Percentiles rank a stretch among this genome's conserved stretches.
Conservation (phyloP, 1,139 yeast species). For the Kluyveromyces sp. region DNA sequence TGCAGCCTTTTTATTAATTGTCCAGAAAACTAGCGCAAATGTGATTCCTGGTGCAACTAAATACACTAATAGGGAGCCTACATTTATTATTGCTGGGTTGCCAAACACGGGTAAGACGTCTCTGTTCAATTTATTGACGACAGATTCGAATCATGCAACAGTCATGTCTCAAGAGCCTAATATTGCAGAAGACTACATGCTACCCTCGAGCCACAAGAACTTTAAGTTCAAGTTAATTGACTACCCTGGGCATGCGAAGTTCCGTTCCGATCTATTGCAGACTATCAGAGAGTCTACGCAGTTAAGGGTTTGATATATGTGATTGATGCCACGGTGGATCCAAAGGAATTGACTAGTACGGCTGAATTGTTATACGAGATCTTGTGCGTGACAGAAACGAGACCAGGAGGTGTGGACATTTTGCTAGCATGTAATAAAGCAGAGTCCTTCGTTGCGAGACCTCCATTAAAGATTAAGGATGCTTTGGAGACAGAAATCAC, state of each 20-base stretch:
- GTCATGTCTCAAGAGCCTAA: conserved; percentile 34
- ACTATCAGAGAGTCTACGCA: conserved; percentile 38
- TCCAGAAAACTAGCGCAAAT: conserved; percentile 20
- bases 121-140: conserved; percentile 37
- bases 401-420: conserved; percentile 57
- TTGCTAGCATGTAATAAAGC: conserved; percentile 74
- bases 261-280: conserved; percentile 45
- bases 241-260: conserved; percentile 79
- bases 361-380: conserved; percentile 51
- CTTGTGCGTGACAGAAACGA: conserved; percentile 48
- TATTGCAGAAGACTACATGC: conserved; percentile 27
- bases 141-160: conserved; percentile 14
- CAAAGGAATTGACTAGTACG: conserved; percentile 38
- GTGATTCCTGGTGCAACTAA: conserved; percentile 19
- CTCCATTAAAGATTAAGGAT: conserved; percentile 49
- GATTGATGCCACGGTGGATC: conserved; percentile 52
- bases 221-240: conserved; percentile 49
- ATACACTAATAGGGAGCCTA: conserved; percentile 37
- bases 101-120: conserved; percentile 71
- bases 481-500: conserved; percentile 60
- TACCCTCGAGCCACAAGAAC: conserved; percentile 30
- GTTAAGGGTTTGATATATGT: conserved; percentile 61
- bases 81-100: conserved; percentile 67
- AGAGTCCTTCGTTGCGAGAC: conserved; percentile 78
- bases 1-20: conserved; percentile 17